Conservation (phyloP, 2,329 filamentous ascomycete species). For the Paecilomyces sp. region DNA sequence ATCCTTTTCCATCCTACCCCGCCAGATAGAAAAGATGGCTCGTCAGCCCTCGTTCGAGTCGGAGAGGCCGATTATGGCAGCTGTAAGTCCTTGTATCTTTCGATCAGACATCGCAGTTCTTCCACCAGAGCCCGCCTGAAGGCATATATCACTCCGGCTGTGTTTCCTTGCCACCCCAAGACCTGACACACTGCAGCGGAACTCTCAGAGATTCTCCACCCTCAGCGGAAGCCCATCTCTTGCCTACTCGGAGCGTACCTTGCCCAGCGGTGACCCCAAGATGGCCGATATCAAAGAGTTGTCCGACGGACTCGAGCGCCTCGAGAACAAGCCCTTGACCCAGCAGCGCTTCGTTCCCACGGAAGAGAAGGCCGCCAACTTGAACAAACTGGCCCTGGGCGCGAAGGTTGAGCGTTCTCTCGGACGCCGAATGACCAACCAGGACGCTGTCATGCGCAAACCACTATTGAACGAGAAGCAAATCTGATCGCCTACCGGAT, state of each 20-base stretch:
- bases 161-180: background rate
- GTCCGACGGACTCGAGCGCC: constrained; percentile 71
- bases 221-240: constrained; percentile 42
- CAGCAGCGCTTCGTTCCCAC: constrained; percentile 74
- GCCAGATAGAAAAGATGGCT: constrained; percentile 18
- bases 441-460: constrained; percentile 76
- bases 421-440: constrained; percentile 74
- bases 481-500: background rate
- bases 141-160: background rate
- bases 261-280: constrained; percentile 42
- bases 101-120: background rate
- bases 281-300: constrained; percentile 65
- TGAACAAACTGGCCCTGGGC: constrained; percentile 80
- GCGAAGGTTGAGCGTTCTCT: constrained; percentile 87
- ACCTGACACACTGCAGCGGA: constrained; percentile 21
- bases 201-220: constrained; percentile 48
- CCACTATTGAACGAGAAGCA: constrained; percentile 39
- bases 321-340: constrained; percentile 80
- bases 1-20: background rate
- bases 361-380: constrained; percentile 71
- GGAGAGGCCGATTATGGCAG: constrained; percentile 49
- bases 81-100: constrained; percentile 30
- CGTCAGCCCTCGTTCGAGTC: constrained; percentile 45
- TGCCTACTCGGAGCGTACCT: constrained; percentile 39
- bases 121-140: background rate